Percentiles rank a stretch among this genome's conserved stretches.
Evolutionary conservation across 371 early-diverging fungal species (phyloP).

Genomic region (Lichtheimia ornata): DNA sequence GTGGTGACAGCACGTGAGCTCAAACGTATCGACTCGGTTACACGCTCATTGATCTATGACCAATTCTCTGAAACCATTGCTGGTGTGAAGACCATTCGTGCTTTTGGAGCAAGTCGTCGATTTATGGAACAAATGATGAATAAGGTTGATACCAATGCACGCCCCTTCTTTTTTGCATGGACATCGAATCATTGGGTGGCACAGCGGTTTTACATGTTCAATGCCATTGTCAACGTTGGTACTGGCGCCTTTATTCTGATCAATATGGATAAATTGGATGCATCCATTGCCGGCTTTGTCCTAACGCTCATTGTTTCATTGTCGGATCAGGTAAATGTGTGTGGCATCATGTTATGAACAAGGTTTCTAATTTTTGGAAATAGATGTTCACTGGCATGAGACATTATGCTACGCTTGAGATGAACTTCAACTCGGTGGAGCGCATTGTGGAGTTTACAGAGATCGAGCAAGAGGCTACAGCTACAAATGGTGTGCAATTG

Average conservation of each 20-base stretch:
- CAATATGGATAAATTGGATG: conserved; percentile 49
- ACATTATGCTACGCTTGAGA: conserved; percentile 74
- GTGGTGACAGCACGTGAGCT: conserved; percentile 72
- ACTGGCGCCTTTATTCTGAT: conserved; percentile 53
- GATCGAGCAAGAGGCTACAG: conserved; percentile 76
- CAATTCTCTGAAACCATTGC: conserved; percentile 71
- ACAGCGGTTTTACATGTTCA: conserved; percentile 67
- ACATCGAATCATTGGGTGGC: conserved; percentile 83
- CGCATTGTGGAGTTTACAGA: conserved; percentile 77
- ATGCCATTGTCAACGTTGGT: conserved; percentile 62
- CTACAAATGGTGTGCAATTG: conserved; percentile 31
- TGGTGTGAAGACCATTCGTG: conserved; percentile 76
- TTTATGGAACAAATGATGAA: conserved; percentile 56
- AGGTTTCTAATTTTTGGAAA: background rate
- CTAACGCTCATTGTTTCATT: conserved; percentile 74
- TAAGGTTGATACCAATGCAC: conserved; percentile 59
- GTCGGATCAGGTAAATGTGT: conserved; percentile 47
- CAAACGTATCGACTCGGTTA: conserved; percentile 76
- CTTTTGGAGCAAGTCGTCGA: conserved; percentile 65
- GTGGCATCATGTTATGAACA: background rate
- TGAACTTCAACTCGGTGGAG: conserved; percentile 84
- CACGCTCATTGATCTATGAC: conserved; percentile 74
- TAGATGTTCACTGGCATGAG: conserved; percentile 67
- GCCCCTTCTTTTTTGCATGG: conserved; percentile 75
- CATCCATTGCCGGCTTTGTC: conserved; percentile 76